Evolutionary conservation across 495 filamentous ascomycete species (phyloP), one percentile per base, ranked within the genome.

Genomic region (Penicillium longicatenatum): DNA sequence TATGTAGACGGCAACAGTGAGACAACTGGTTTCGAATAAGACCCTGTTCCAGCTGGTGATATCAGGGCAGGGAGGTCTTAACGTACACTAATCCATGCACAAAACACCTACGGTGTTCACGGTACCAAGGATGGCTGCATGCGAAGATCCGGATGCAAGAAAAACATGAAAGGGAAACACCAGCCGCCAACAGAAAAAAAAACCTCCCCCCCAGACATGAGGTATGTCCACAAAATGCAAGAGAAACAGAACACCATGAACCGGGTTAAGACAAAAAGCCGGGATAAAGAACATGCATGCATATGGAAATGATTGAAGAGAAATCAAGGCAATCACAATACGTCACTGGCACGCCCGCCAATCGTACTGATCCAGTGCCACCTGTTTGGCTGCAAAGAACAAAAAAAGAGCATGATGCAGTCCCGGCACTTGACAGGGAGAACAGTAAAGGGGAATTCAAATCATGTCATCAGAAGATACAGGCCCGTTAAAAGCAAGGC

Each of bases 11-110:
- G 65, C 70, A 68, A 58, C 68, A 70, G 80, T 82, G 74, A 82
- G 80, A 81, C 63, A 75, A 72, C 75, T 79, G 69, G 61, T 78
- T 79, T 81, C 76, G 74, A 67, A 74, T 80, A 79, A 71, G 67
- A 67, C 71, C 77, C 77, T 74, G 75, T 72, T 78, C 69, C 65
- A 65, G 56, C 67, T 69, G 67, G 68, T 67, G 65, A 71, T 76
- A 74, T 73, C 73, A 79, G 79, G 78, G 70, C 72, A 81, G 78
- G 79, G 76, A 80, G 74, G 72, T 77, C 64, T 70, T 91, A 91
- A 91, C 88, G 86, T 92, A 92, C 89, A 92, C 87, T 79, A 82
- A 76, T 79, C 77, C 82, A 78, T 74, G 81, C 80, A 75, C 80
- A 80, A 75, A 82, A 84, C 82, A 84, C 84, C 81, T 57, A 62